These are phyloP conservation scores for Corrigiola litoralis DNA, from an alignment of 179 eudicot genomes.

Conservation along the genomic window DNA sequence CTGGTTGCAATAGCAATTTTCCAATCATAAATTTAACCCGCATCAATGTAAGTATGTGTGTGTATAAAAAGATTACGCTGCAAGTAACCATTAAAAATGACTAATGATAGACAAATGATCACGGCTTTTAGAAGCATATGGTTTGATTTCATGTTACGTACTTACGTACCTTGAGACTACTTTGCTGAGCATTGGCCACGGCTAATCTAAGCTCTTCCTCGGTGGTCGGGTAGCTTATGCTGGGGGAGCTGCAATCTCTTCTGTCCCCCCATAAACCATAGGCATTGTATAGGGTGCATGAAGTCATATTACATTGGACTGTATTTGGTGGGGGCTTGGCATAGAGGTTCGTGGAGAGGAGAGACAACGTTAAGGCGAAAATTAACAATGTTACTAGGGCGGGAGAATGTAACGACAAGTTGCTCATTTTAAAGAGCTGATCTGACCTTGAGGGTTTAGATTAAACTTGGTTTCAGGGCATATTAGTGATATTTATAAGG, in stretches of 20 bases:
- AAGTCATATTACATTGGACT: conserved; percentile 35
- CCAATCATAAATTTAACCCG: too few relatives aligned
- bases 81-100: too few relatives aligned
- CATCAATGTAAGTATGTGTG: too few relatives aligned
- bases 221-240: conserved; percentile 47
- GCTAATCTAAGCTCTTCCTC: conserved; percentile 50
- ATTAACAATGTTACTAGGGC: not conserved
- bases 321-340: conserved; percentile 65
- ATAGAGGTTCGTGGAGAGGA: conserved; percentile 6
- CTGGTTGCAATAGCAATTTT: too few relatives aligned
- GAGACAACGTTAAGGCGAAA: not conserved
- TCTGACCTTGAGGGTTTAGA: not conserved
- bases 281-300: conserved; percentile 53
- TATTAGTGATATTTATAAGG: too few relatives aligned
- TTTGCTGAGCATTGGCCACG: conserved; percentile 49
- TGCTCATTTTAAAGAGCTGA: conserved; percentile 4
- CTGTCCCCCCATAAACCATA: conserved; percentile 80
- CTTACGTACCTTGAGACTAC: conserved; percentile 41
- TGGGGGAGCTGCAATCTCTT: conserved; percentile 34
- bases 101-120: too few relatives aligned
- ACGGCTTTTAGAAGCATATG: not conserved
- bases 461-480: too few relatives aligned
- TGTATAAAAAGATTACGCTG: too few relatives aligned
- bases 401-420: not conserved
- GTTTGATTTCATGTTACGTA: not conserved